Conservation (phyloP, 2,329 filamentous ascomycete genomes). For the Colletotrichum salicis region DNA sequence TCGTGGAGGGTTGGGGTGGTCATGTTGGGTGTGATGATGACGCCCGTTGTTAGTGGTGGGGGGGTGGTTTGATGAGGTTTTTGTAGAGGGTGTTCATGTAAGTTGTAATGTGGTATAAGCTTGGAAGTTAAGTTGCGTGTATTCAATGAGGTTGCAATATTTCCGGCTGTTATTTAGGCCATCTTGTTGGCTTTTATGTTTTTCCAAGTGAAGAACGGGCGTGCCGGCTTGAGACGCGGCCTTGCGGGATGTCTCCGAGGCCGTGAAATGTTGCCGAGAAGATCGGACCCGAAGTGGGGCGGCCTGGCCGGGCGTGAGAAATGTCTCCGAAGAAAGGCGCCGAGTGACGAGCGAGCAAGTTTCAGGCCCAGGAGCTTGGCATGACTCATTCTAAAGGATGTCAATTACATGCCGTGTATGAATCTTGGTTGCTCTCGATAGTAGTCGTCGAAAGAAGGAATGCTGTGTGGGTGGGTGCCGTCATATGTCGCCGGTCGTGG, state of each 20-base stretch:
- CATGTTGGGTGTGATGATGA: neutral
- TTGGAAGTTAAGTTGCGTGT: neutral
- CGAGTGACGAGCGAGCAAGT: neutral
- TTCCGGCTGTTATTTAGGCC: no score
- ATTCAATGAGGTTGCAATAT: no score
- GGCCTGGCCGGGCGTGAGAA: neutral
- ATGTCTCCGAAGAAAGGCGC: slow-evolving; percentile 19
- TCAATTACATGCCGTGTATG: no score
- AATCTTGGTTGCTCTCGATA: no score
- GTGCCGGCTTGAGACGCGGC: neutral
- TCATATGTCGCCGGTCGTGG: no score
- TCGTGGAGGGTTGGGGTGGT: slow-evolving; percentile 49
- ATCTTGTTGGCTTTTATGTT: no score
- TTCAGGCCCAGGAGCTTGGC: neutral
- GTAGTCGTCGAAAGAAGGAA: no score
- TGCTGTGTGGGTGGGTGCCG: no score
- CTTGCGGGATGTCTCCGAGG: neutral
- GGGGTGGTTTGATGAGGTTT: neutral
- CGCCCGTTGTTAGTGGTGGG: neutral
- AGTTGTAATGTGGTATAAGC: neutral
- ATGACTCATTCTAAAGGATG: neutral
- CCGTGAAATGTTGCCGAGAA: slow-evolving; percentile 8
- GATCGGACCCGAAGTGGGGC: slow-evolving; percentile 13
- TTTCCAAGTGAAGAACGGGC: neutral
- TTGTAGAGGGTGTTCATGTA: neutral